Evolutionary conservation across 2,329 filamentous ascomycete genomes (phyloP), one percentile per base, ranked within the genome.

Genomic region (Pseudocercospora fuligena): DNA sequence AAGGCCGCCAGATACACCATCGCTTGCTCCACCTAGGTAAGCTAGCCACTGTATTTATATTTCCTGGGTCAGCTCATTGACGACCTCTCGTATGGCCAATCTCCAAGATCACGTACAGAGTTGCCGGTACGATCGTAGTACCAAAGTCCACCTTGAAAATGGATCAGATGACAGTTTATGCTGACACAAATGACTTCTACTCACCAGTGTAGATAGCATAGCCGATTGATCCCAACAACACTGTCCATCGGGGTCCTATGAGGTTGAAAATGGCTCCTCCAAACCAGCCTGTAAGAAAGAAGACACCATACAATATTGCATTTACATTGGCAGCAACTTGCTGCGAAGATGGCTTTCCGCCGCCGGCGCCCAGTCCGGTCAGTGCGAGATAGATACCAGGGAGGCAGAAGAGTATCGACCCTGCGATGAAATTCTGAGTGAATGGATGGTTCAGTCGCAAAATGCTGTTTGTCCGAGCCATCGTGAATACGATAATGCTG

Each of bases 1-100:
- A 3, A 59, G 31, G 19, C 31, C 56, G 8, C 31, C 56, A 12
- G 56, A 59, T 58, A 25, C 61, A 36, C 61, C 61, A 76, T 27
- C 72, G 63, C 9, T 72, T 14, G 56, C 56, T 14, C 56, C 56
- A 14, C 56, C 56, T 1, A 46, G 19, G 56, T 59, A 59, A 14
- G 56, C 56, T 21, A 59, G 27, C 56, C 56, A 59, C 49, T 54
- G 14, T 6, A 25, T 16, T 29, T 2, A 16, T 6, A 2, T 12
- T 16, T 21, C 19, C 11, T 14, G n/a, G 14, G 21, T 54, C 49
- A 54, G 49, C 25, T 25, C 11, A 1, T 25, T 12, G 25, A 16
- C 23, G 12, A 14, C 12, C 9, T 14, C 9, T 25, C 14, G 31
- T 5, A 49, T 49, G 21, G n/a, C n/a, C 23, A 19, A 2, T 19